These are phyloP conservation scores for Jamesozyma hellenica DNA, from an alignment of 805 yeast species.

Conservation along the genomic window DNA sequence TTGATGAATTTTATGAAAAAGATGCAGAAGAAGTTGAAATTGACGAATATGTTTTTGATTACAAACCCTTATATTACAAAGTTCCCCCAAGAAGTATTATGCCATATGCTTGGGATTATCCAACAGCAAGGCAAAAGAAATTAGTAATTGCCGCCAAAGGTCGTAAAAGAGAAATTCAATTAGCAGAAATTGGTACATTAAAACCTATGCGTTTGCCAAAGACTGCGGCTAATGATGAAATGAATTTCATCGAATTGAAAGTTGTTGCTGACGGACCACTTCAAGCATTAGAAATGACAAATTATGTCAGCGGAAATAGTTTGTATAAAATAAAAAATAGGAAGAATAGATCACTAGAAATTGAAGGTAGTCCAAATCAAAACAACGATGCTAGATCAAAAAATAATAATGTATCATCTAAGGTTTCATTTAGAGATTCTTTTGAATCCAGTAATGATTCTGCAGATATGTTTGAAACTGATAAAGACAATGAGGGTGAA, in stretches of 20 bases:
- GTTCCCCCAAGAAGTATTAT: conserved; percentile 86
- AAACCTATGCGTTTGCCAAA: conserved; percentile 73
- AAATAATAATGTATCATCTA: background rate
- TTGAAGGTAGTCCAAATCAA: background rate
- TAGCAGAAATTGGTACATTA: conserved; percentile 87
- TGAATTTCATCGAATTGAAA: conserved; percentile 66
- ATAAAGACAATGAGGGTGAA: conserved; percentile 28
- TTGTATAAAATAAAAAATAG: conserved; percentile 45
- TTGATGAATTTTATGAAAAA: conserved; percentile 27
- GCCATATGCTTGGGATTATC: conserved; percentile 98
- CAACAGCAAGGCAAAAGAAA: conserved; percentile 80
- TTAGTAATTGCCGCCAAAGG: conserved; percentile 62
- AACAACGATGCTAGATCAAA: background rate
- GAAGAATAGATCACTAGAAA: background rate
- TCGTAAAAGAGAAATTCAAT: conserved; percentile 64
- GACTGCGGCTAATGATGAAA: conserved; percentile 29
- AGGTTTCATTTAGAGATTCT: conserved; percentile 14
- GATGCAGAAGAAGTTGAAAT: conserved; percentile 62
- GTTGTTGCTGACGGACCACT: conserved; percentile 96
- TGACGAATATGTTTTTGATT: conserved; percentile 44
- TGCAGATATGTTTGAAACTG: conserved; percentile 45
- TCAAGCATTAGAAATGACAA: conserved; percentile 74
- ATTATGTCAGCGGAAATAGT: conserved; percentile 70
- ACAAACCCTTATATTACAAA: conserved; percentile 68
- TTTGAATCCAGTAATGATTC: conserved; percentile 15